Conservation (phyloP, 1,139 yeast genomes). For the Yamadazyma membranifaciens region DNA sequence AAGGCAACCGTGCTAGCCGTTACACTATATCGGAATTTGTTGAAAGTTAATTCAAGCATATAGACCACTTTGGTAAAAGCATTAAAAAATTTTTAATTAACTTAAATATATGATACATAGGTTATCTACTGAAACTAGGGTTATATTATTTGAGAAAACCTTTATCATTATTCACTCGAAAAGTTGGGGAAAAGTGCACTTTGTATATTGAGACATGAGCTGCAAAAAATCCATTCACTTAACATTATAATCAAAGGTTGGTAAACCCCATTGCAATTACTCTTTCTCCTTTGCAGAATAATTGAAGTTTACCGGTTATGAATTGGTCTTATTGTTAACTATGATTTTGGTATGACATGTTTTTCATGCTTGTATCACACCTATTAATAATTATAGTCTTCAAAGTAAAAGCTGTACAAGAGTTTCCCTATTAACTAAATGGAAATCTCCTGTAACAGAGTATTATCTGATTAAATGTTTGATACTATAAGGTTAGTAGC, state of each 20-base stretch:
- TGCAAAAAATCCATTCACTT: not conserved
- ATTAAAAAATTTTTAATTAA: not conserved
- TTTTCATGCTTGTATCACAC: conserved; percentile 16
- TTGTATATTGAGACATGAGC: conserved; percentile 2
- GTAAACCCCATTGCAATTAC: not conserved
- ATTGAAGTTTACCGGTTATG: not conserved
- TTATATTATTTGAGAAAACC: no score
- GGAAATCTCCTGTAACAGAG: no score
- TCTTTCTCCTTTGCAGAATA: conserved; percentile 2
- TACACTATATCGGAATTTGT: conserved; percentile 69
- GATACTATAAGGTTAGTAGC: no score
- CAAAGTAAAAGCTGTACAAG: conserved; percentile 54
- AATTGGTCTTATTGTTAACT: conserved; percentile 11
- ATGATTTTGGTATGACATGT: conserved; percentile 23
- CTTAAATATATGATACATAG: no score
- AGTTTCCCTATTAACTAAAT: conserved; percentile 49
- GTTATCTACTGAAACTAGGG: no score
- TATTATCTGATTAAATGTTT: no score
- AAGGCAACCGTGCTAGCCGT: conserved; percentile 83
- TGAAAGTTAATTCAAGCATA: not conserved
- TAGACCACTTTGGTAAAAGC: not conserved
- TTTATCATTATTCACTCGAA: no score
- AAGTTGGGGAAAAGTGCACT: no score
- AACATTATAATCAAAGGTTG: not conserved
- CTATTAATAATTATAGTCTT: conserved; percentile 7